Evolutionary conservation across 2,329 filamentous ascomycete species (phyloP).

Genomic region (Plectosphaerella cucumerina): DNA sequence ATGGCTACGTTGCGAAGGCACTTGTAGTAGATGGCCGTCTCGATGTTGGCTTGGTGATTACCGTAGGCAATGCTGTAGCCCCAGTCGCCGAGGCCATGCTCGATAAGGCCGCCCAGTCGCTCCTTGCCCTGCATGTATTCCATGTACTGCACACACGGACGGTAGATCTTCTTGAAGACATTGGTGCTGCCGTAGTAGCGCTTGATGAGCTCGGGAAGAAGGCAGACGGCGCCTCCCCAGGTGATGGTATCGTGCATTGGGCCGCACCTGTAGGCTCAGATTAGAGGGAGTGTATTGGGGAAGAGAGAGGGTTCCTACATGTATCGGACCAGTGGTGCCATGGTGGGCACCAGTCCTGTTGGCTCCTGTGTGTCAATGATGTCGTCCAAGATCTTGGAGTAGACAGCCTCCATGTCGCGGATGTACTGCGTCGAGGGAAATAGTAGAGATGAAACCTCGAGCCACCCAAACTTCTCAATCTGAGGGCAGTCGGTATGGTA

Average conservation of each 20-base stretch:
- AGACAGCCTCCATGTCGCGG: constrained; percentile 39
- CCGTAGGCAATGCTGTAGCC: constrained; percentile 36
- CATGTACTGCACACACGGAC: constrained; percentile 33
- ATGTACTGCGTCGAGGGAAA: constrained; percentile 40
- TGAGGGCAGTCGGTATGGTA: constrained; percentile 44
- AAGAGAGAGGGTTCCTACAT: constrained; percentile 19
- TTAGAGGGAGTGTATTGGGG: background rate
- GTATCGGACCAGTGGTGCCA: constrained; percentile 42
- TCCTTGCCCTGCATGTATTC: constrained; percentile 35
- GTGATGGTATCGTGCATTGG: constrained; percentile 42
- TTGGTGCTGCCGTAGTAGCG: constrained; percentile 34
- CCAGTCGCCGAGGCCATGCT: constrained; percentile 39
- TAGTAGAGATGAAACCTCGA: constrained; percentile 41
- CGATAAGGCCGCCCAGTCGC: constrained; percentile 33
- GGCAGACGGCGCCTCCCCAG: constrained; percentile 34
- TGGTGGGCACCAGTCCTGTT: constrained; percentile 38
- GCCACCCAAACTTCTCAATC: constrained; percentile 44
- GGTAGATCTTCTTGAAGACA: constrained; percentile 29
- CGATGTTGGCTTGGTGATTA: constrained; percentile 39
- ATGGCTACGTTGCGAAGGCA: constrained; percentile 29
- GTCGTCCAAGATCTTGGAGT: constrained; percentile 42
- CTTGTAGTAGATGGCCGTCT: constrained; percentile 37
- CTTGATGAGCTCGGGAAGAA: constrained; percentile 30
- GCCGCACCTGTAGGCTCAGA: constrained; percentile 26
- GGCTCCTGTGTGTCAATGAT: constrained; percentile 40